Conservation (phyloP, 2,329 filamentous ascomycete genomes). For the Colletotrichum paranaense region DNA sequence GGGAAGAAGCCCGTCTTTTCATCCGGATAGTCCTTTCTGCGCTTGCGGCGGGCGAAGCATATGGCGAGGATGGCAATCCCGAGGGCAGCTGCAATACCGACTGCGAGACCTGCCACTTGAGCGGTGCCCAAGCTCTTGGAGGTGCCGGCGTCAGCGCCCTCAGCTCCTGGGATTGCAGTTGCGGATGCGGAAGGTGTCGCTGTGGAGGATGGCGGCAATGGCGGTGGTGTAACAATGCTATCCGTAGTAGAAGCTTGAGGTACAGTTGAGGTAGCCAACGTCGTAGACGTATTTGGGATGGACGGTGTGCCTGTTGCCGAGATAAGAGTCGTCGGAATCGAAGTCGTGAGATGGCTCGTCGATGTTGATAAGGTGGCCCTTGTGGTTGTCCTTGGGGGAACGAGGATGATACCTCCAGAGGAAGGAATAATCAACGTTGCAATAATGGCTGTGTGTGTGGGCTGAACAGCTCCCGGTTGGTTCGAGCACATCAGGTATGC, state of each 20-base stretch:
- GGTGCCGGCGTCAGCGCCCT: constrained; percentile 19
- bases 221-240: constrained; percentile 9
- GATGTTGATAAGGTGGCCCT: constrained; percentile 26
- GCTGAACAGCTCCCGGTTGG: constrained; percentile 60
- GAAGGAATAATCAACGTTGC: constrained; percentile 62
- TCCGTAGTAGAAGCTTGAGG: constrained; percentile 29
- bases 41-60: constrained; percentile 54
- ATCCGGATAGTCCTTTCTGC: constrained; percentile 52
- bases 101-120: constrained; percentile 33
- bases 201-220: constrained; percentile 18
- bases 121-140: constrained; percentile 27
- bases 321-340: constrained; percentile 28
- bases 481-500: constrained; percentile 70
- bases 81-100: constrained; percentile 31
- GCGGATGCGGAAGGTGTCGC: constrained; percentile 18
- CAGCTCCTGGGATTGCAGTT: constrained; percentile 19
- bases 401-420: constrained; percentile 48
- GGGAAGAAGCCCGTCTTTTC: constrained; percentile 52
- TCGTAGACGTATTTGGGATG: constrained; percentile 21
- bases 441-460: constrained; percentile 68
- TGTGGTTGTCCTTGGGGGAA: constrained; percentile 35
- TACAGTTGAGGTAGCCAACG: constrained; percentile 27
- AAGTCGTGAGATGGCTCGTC: constrained; percentile 21
- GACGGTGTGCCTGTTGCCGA: constrained; percentile 21
- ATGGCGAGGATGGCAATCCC: constrained; percentile 61